Evolutionary conservation across 164 flowering plant species (phyloP).

Genomic region (Vitis labrusca): DNA sequence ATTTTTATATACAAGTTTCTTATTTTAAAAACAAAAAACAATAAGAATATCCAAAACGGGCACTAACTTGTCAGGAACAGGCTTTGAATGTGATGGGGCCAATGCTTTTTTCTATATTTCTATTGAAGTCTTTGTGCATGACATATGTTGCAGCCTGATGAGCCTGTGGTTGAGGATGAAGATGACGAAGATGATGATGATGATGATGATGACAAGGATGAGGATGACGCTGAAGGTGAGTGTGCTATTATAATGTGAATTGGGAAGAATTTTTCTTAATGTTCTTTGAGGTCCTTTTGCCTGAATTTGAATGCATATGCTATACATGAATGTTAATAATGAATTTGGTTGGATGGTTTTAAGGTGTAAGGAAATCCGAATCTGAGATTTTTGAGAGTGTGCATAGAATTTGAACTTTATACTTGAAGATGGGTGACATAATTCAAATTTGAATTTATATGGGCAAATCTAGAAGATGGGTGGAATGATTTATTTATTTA

Average conservation of each 20-base stretch:
- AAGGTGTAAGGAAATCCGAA: no score
- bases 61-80: no score
- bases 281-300: background rate
- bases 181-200: conserved; percentile 17
- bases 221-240: conserved; percentile 22
- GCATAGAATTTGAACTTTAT: no score
- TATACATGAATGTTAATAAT: no score
- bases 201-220: conserved; percentile 22
- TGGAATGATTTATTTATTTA: no score
- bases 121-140: background rate
- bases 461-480: no score
- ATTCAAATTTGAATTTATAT: no score
- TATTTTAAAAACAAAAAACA: no score
- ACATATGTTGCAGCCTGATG: conserved; percentile 10
- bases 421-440: no score
- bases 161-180: conserved; percentile 20
- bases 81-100: background rate
- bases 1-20: no score
- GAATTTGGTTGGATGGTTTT: background rate
- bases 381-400: no score
- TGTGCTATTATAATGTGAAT: background rate
- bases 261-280: background rate
- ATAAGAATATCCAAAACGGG: no score
- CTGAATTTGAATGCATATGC: background rate
- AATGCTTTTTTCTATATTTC: background rate